These are phyloP conservation scores for Penicillium arizonense DNA, from an alignment of 495 filamentous ascomycete genomes.

Conservation along the genomic window DNA sequence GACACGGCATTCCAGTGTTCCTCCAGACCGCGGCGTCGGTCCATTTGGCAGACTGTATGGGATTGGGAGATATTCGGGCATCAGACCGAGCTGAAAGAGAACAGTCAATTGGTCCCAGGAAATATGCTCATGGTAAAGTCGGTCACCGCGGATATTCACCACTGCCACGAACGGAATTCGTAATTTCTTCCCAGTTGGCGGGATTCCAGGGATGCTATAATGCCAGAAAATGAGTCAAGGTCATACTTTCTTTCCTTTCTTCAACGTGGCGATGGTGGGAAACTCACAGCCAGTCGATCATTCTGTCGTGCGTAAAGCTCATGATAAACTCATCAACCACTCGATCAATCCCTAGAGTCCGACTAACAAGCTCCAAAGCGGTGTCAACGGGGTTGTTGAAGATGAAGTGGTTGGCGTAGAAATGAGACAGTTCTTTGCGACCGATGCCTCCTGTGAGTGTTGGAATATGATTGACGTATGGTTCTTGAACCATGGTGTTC, in stretches of 20 bases:
- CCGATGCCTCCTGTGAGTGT: slow-evolving; percentile 73
- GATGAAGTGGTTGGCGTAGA: slow-evolving; percentile 75
- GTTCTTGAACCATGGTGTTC: slow-evolving; percentile 55
- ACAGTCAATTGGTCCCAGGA: slow-evolving; percentile 83
- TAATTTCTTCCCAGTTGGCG: slow-evolving; percentile 63
- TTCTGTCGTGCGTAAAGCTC: slow-evolving; percentile 62
- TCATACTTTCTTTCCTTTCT: slow-evolving; percentile 43
- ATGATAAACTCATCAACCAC: slow-evolving; percentile 58
- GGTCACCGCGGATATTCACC: slow-evolving; percentile 72
- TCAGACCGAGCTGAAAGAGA: slow-evolving; percentile 67
- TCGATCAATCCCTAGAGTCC: slow-evolving; percentile 60
- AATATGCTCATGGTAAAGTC: slow-evolving; percentile 77
- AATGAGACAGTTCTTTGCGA: slow-evolving; percentile 55
- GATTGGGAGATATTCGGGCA: slow-evolving; percentile 61
- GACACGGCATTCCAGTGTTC: slow-evolving; percentile 59
- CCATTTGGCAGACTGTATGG: slow-evolving; percentile 51
- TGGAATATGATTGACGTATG: slow-evolving; percentile 60
- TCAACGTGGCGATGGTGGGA: slow-evolving; percentile 7
- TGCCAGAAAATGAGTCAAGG: no score
- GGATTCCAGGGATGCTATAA: slow-evolving; percentile 61
- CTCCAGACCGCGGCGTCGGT: slow-evolving; percentile 28
- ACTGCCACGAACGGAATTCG: slow-evolving; percentile 69
- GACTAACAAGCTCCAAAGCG: slow-evolving; percentile 63
- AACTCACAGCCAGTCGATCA: slow-evolving; percentile 66
- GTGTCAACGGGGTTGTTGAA: slow-evolving; percentile 66